Conservation (phyloP, 2,329 filamentous ascomycete genomes). For the Neopestalotiopsis clavispora region DNA sequence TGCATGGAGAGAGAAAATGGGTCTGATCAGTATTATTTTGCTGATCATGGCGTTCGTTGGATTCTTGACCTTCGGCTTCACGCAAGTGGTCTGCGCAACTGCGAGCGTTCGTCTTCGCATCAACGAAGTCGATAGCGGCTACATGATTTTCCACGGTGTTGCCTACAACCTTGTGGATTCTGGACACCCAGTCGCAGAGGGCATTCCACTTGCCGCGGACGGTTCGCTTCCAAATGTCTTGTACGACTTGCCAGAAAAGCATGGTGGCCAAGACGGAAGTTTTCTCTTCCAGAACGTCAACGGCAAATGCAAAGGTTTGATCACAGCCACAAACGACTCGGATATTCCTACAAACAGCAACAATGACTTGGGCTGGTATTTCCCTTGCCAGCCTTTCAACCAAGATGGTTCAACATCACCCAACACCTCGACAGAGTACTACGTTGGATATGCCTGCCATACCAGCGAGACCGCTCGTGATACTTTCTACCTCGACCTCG, state of each 20-base stretch:
- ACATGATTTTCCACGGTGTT: slow-evolving; percentile 95
- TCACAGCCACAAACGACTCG: slow-evolving; percentile 72
- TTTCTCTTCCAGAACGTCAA: slow-evolving; percentile 99
- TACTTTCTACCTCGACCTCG: slow-evolving; percentile 74
- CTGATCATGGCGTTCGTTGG: slow-evolving; percentile 87
- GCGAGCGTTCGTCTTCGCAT: slow-evolving; percentile 76
- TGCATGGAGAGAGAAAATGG: slow-evolving; percentile 98
- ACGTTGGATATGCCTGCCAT: slow-evolving; percentile 88
- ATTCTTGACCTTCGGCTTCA: slow-evolving; percentile 97
- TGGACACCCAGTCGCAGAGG: slow-evolving; percentile 78
- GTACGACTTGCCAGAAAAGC: slow-evolving; percentile 81
- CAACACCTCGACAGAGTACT: slow-evolving; percentile 76
- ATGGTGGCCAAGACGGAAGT: slow-evolving; percentile 89
- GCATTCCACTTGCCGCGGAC: slow-evolving; percentile 65
- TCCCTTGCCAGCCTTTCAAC: slow-evolving; percentile 89
- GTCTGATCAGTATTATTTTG: slow-evolving; percentile 90
- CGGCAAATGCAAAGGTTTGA: slow-evolving; percentile 90
- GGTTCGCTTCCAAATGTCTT: slow-evolving; percentile 75
- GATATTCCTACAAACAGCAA: slow-evolving; percentile 78
- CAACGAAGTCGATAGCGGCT: slow-evolving; percentile 81
- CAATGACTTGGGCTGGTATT: slow-evolving; percentile 89
- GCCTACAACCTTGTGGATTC: slow-evolving; percentile 85
- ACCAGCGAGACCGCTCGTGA: slow-evolving; percentile 72
- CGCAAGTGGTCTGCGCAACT: slow-evolving; percentile 78
- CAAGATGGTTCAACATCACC: slow-evolving; percentile 86